Evolutionary conservation across 192 early-diverging fungal genomes (phyloP).

Genomic region (Coemansia sp.): DNA sequence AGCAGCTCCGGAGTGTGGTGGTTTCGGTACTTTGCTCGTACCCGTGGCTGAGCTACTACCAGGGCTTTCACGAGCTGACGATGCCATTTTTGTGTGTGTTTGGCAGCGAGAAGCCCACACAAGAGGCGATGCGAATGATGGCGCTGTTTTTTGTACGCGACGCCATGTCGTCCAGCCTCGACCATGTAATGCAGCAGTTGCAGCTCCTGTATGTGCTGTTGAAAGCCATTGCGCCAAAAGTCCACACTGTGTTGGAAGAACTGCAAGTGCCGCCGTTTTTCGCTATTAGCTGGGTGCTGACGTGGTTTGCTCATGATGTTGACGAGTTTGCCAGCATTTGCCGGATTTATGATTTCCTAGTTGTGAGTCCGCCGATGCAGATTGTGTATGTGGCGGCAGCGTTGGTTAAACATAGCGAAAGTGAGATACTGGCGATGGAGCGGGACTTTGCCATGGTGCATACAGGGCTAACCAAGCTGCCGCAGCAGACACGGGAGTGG

Average conservation of each 20-base stretch:
- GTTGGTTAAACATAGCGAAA: constrained; percentile 37
- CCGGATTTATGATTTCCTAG: constrained; percentile 66
- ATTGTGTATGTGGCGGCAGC: constrained; percentile 64
- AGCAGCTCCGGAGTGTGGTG: constrained; percentile 55
- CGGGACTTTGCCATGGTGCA: constrained; percentile 48
- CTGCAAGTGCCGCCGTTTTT: constrained; percentile 64
- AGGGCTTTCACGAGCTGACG: constrained; percentile 58
- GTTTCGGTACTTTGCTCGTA: constrained; percentile 56
- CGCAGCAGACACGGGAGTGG: constrained; percentile 20
- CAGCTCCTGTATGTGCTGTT: constrained; percentile 39
- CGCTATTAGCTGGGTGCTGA: constrained; percentile 69
- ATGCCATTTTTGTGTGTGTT: constrained; percentile 58
- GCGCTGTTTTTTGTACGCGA: constrained; percentile 59
- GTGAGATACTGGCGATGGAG: constrained; percentile 28
- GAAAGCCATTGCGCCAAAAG: constrained; percentile 19
- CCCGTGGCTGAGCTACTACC: constrained; percentile 70
- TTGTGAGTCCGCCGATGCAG: constrained; percentile 63
- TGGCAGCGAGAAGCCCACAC: constrained; percentile 55
- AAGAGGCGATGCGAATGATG: constrained; percentile 56
- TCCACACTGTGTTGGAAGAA: constrained; percentile 34
- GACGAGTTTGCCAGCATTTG: constrained; percentile 48
- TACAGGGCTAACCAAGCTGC: constrained; percentile 35
- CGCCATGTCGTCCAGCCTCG: constrained; percentile 45
- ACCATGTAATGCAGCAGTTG: constrained; percentile 39
- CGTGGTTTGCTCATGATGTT: constrained; percentile 77